Evolutionary conservation across 805 yeast species (phyloP).

Genomic region (Sugiyamaella floridensis): DNA sequence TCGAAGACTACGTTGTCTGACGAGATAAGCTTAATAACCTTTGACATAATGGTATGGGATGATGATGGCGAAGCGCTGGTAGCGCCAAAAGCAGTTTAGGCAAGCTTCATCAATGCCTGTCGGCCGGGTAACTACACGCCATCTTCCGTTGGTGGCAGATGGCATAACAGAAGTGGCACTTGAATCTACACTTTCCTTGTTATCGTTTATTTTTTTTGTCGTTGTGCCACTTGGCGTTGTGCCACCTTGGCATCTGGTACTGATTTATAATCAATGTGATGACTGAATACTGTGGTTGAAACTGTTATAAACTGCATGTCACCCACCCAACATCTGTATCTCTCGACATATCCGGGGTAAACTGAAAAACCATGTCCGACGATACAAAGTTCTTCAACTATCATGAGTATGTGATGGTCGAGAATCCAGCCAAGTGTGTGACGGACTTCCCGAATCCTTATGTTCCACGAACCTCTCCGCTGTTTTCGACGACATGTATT

Average conservation of each 20-base stretch:
- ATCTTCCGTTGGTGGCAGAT: background rate
- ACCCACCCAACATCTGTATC: too few species aligned
- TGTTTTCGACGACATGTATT: conserved; percentile 10
- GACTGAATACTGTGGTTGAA: too few species aligned
- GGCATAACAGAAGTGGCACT: background rate
- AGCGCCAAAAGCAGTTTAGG: background rate
- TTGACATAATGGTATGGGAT: background rate
- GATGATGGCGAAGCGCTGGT: background rate
- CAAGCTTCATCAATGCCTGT: background rate
- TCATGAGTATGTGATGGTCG: conserved; percentile 16
- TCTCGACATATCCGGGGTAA: background rate
- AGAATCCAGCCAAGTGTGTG: background rate
- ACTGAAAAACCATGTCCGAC: background rate
- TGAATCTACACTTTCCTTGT: background rate
- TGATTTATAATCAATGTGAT: background rate
- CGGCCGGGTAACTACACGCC: background rate
- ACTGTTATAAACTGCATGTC: too few species aligned
- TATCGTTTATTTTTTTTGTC: too few species aligned
- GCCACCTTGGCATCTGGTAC: too few species aligned
- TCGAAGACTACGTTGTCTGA: conserved; percentile 76
- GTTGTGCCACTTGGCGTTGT: too few species aligned
- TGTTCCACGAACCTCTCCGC: conserved; percentile 26
- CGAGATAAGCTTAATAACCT: conserved; percentile 42
- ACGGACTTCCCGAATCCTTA: conserved; percentile 22
- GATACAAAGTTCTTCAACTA: conserved; percentile 18